phyloP scores from a whole-genome alignment of 192 early-diverging fungal species.

The Coemansia sp. region DNA sequence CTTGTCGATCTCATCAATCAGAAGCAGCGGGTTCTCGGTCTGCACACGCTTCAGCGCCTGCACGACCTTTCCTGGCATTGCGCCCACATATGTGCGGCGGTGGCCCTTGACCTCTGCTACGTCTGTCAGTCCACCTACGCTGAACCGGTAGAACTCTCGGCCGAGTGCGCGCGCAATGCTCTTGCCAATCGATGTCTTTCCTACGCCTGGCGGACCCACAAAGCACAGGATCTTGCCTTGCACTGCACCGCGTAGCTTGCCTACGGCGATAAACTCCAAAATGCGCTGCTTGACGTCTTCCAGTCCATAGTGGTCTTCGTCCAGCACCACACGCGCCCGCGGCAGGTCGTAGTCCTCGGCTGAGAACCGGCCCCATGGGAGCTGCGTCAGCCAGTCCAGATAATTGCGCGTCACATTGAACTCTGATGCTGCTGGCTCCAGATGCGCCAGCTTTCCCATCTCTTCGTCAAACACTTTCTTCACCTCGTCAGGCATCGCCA shows the following conservation, averaged over 20 bases:
- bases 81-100: constrained; percentile 97
- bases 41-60: constrained; percentile 99
- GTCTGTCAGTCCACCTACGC: constrained; percentile 95
- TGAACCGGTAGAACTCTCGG: constrained; percentile 95
- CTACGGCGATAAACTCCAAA: constrained; percentile 98
- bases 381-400: constrained; percentile 95
- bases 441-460: constrained; percentile 85
- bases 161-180: constrained; percentile 92
- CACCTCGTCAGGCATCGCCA: constrained; percentile 86
- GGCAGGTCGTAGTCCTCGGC: constrained; percentile 91
- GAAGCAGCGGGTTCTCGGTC: constrained; percentile 94
- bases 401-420: constrained; percentile 99
- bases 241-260: constrained; percentile 90
- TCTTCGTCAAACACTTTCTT: constrained; percentile 99
- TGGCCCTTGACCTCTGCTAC: constrained; percentile 99
- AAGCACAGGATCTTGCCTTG: constrained; percentile 99
- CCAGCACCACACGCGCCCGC: constrained; percentile 83
- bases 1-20: constrained; percentile 99
- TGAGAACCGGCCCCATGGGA: constrained; percentile 92
- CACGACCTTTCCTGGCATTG: constrained; percentile 99
- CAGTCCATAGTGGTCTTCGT: constrained; percentile 99
- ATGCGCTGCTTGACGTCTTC: constrained; percentile 99
- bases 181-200: constrained; percentile 98
- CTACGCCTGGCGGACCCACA: constrained; percentile 98
- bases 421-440: constrained; percentile 94